Base-by-base conservation (phyloP, 352 stramenopile genomes). In the Globisporangium echinulatum region DNA sequence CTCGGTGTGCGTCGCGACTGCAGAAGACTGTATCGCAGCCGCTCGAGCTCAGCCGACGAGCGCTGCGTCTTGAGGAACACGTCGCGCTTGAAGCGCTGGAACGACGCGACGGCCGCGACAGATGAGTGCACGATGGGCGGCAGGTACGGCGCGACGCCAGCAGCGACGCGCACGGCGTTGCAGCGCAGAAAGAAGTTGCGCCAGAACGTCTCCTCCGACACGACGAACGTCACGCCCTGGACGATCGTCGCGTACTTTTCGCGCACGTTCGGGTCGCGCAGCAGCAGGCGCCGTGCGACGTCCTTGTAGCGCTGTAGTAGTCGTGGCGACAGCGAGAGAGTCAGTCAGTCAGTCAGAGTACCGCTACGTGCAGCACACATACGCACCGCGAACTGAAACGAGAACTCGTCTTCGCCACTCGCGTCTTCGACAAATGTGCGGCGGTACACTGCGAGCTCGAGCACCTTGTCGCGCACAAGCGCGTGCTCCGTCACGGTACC, bases 181-280 rank as follows among this genome's bases (percentile, higher is more conserved):
- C 77, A 88, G 47, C 74, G 77, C 55, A 90, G 60, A 57, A 90
- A 87, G 60, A 82, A 88, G 49, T 90, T 85, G 61, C 78, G 77
- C 77, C 77, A 90, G 64, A 90, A 87, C 5, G 66, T 44, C 43
- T 82, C 67, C 51, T 90, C 79, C 0, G 71, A 65, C 8, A 90
- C 56, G 5, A 80, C 58, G n/a, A 73, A 63, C 43, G 62, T 64
- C 25, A 70, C 52, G 15, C 62, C 56, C 39, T 77, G 66, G 4
- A 90, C 64, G 9, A 90, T 65, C 13, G 55, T 67, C 48, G 67
- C 54, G 40, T 78, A 66, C 66, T 87, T 90, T 39, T 90, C 77
- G 44, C 80, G 80, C 56, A 88, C 58, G 48, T 78, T 84, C 7
- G 77, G 77, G 42, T 90, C 78, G 56, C 67, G 77, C 46, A 74